Percentiles rank a stretch among this genome's conserved stretches.
phyloP scores from a whole-genome alignment of 768 basidiomycete genomes.

The Lactarius akahatsu region DNA sequence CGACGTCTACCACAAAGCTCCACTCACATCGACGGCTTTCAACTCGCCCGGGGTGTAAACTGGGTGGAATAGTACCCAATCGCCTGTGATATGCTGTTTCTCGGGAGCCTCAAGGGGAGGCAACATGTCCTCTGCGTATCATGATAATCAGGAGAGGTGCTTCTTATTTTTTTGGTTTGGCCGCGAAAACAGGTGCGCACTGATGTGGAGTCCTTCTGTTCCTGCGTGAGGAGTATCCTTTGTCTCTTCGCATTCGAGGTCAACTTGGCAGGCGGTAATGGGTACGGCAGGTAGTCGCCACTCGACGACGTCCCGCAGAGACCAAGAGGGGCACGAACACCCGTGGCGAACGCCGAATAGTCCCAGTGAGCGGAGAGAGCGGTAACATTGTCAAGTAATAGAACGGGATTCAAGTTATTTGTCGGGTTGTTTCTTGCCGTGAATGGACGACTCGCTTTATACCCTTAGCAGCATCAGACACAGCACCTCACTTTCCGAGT shows the following conservation, averaged over 20 bases:
- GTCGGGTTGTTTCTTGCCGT: neutral
- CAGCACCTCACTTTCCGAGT: neutral
- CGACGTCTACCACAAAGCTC: neutral
- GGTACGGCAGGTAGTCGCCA: slow-evolving; percentile 5
- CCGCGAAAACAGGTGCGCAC: neutral
- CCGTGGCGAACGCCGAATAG: slow-evolving; percentile 4
- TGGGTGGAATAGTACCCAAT: slow-evolving; percentile 93
- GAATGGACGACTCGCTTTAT: neutral
- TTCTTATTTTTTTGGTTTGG: too few relatives aligned
- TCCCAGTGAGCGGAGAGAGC: neutral
- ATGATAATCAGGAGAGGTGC: neutral
- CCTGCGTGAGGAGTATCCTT: slow-evolving; percentile 8
- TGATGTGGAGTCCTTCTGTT: slow-evolving; percentile 17
- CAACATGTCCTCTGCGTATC: slow-evolving; percentile 11
- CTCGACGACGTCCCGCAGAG: slow-evolving; percentile 2
- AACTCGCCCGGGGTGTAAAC: slow-evolving; percentile 80
- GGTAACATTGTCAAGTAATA: neutral
- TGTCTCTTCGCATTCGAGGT: slow-evolving; percentile 4
- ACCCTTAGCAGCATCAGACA: neutral
- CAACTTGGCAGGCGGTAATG: neutral
- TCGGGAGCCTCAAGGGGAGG: slow-evolving; percentile 30
- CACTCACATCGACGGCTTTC: slow-evolving; percentile 63
- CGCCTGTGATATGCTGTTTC: slow-evolving; percentile 43
- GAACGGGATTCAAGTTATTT: neutral
- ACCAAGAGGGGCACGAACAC: slow-evolving; percentile 3